These are phyloP conservation scores for Fusarium continuum DNA, from an alignment of 2,329 filamentous ascomycete genomes.

Conservation along the genomic window DNA sequence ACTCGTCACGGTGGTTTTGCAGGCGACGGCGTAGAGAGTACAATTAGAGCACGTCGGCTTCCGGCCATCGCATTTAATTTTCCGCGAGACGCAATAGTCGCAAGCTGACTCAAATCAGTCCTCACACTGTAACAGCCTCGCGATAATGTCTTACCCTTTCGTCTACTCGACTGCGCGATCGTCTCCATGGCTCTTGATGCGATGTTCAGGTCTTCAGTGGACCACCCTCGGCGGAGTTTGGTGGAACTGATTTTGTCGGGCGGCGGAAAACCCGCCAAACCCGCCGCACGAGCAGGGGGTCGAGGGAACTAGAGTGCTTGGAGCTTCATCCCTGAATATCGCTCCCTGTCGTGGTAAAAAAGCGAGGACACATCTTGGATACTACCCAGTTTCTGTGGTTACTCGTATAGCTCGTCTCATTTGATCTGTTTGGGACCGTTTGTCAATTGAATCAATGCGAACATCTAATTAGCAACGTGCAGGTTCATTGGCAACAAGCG, in stretches of 20 bases:
- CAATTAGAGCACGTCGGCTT: slow-evolving; percentile 54
- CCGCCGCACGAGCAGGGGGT: background rate
- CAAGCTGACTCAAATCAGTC: slow-evolving; percentile 33
- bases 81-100: slow-evolving; percentile 52
- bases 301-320: background rate
- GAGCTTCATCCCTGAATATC: slow-evolving; percentile 18
- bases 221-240: no score
- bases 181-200: slow-evolving; percentile 11
- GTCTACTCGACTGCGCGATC: slow-evolving; percentile 20
- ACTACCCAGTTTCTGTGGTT: background rate
- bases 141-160: slow-evolving; percentile 23
- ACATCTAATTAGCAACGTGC: no score
- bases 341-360: slow-evolving; percentile 10
- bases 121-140: fast-evolving
- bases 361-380: background rate
- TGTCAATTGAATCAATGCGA: no score
- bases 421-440: no score
- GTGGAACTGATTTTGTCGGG: slow-evolving; percentile 1
- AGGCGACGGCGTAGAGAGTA: slow-evolving; percentile 47
- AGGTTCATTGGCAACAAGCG: no score
- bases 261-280: slow-evolving; percentile 2
- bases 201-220: no score
- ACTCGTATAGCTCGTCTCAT: background rate
- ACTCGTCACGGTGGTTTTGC: slow-evolving; percentile 29
- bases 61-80: slow-evolving; percentile 52